Conservation (phyloP, 441 rosid species). For the Mallotus repandus region DNA sequence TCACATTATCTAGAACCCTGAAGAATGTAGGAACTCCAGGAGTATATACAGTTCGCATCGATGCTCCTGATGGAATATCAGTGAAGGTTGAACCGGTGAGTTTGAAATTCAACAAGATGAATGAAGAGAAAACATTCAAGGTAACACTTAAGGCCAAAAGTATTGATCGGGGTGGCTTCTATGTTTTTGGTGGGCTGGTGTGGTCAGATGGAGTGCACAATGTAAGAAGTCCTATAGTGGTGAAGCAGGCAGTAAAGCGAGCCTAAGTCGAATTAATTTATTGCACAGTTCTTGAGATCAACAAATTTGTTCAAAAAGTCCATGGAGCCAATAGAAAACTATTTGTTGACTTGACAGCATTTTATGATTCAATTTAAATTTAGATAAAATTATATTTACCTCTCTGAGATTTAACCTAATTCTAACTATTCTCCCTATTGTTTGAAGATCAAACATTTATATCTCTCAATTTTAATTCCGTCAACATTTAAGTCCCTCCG, state of each 20-base stretch:
- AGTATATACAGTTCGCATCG: constrained; percentile 12
- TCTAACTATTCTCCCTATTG: no score
- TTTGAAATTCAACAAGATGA: constrained; percentile 12
- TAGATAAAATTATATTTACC: no score
- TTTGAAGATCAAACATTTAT: no score
- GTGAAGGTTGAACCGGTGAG: constrained; percentile 14
- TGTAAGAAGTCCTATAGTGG: constrained; percentile 26
- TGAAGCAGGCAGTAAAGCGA: not conserved
- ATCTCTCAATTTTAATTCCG: no score
- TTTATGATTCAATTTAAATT: no score
- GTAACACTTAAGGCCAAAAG: constrained; percentile 5
- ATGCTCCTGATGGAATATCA: constrained; percentile 15
- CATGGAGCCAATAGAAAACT: no score
- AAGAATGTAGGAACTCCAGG: constrained; percentile 45
- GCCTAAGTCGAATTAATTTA: no score
- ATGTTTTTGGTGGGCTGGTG: constrained; percentile 18
- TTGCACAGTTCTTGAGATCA: no score
- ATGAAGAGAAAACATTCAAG: constrained; percentile 29
- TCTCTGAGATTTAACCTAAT: no score
- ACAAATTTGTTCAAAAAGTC: no score
- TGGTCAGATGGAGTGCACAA: constrained; percentile 31
- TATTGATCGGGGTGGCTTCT: not conserved
- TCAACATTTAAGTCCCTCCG: no score
- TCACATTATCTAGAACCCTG: constrained; percentile 29
- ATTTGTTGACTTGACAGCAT: no score